Percentiles rank a stretch among this genome's conserved stretches.
These are phyloP conservation scores for Aspergillus diversus DNA, from an alignment of 495 filamentous ascomycete genomes.

Conservation along the genomic window DNA sequence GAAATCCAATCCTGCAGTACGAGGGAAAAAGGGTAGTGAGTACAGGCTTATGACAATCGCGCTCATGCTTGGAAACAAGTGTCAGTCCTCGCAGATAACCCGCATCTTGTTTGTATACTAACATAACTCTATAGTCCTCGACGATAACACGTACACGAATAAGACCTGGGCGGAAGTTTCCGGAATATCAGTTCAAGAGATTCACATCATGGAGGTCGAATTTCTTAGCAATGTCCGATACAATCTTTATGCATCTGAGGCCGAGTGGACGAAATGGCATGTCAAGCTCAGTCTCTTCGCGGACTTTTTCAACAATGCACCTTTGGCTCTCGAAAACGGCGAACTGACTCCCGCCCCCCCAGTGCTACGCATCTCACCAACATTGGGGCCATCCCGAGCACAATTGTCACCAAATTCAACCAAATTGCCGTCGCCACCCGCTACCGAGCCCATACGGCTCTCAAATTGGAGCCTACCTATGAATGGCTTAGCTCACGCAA, in stretches of 20 bases:
- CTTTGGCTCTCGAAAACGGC: constrained; percentile 37
- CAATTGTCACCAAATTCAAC: constrained; percentile 41
- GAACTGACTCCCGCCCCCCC: constrained; percentile 26
- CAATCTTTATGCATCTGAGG: constrained; percentile 79
- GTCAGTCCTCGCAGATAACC: constrained; percentile 48
- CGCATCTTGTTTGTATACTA: neutral
- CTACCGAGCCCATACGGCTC: constrained; percentile 30
- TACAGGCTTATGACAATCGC: constrained; percentile 95
- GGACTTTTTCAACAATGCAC: constrained; percentile 75
- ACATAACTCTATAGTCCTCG: constrained; percentile 69
- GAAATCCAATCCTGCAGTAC: constrained; percentile 80
- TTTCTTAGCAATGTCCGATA: constrained; percentile 99
- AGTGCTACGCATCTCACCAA: constrained; percentile 39
- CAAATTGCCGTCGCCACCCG: constrained; percentile 59
- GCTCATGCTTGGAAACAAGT: constrained; percentile 98
- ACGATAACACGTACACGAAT: constrained; percentile 99
- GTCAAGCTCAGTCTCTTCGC: constrained; percentile 75
- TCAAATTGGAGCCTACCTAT: constrained; percentile 39
- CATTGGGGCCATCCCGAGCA: constrained; percentile 26
- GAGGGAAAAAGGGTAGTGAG: constrained; percentile 91
- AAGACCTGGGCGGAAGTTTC: constrained; percentile 99
- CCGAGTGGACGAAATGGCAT: constrained; percentile 87
- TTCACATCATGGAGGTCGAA: constrained; percentile 99
- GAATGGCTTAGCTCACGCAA: constrained; percentile 32
- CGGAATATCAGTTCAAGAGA: constrained; percentile 89